These are phyloP conservation scores for Punica granatum DNA, from an alignment of 345 rosid species.

Conservation along the genomic window DNA sequence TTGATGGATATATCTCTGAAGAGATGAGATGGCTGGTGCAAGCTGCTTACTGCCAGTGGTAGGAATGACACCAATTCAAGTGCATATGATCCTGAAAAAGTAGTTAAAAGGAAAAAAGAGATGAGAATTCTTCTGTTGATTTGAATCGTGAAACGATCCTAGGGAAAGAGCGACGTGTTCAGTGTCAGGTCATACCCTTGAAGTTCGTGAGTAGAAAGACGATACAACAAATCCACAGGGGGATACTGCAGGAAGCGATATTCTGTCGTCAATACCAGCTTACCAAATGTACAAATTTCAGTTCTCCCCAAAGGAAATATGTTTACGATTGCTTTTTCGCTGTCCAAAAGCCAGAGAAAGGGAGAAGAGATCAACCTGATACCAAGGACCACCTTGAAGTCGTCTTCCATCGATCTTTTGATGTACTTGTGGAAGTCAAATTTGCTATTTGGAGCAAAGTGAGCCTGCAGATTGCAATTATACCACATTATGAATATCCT, in stretches of 20 bases:
- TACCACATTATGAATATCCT: not conserved
- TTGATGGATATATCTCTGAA: not conserved
- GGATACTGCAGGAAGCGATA: constrained; percentile 17
- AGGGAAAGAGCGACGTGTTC: not conserved
- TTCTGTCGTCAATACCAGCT: not conserved
- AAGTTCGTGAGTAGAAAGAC: constrained; percentile 26
- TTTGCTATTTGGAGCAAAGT: constrained; percentile 39
- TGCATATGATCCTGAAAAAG: constrained; percentile 23
- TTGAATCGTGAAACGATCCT: no score
- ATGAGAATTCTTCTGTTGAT: not conserved
- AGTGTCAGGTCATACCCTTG: constrained; percentile 9
- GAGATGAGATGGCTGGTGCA: not conserved
- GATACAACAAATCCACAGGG: constrained; percentile 29
- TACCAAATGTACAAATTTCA: not conserved
- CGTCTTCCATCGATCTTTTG: constrained; percentile 48
- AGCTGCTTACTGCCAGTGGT: constrained; percentile 22
- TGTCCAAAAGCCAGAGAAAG: not conserved
- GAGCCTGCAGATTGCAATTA: constrained; percentile 26
- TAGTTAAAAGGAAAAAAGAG: not conserved
- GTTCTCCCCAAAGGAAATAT: no score
- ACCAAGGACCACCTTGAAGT: constrained; percentile 49
- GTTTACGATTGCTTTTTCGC: not conserved
- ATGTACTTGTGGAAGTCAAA: constrained; percentile 44
- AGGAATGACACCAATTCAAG: constrained; percentile 20
- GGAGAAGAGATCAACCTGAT: constrained; percentile 26